Evolutionary conservation across 495 filamentous ascomycete genomes (phyloP).

Genomic region (Neurospora hispaniola): DNA sequence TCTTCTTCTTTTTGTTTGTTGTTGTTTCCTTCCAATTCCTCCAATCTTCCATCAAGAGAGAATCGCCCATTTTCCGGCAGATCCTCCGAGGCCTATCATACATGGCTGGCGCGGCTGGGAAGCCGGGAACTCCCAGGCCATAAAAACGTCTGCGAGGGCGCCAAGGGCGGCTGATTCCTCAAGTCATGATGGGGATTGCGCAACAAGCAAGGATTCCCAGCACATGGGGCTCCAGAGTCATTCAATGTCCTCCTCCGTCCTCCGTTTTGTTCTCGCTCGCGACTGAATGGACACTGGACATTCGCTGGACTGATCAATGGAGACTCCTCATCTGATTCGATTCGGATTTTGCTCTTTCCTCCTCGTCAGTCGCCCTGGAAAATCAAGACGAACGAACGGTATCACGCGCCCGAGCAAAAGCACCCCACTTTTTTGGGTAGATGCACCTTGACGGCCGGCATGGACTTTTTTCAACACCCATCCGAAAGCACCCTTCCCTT

Average conservation of each 20-base stretch:
- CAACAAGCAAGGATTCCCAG: not conserved
- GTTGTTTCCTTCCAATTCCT: not conserved
- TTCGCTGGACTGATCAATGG: not conserved
- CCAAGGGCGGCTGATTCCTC: not conserved
- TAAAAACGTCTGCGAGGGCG: not conserved
- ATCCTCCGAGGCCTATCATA: not conserved
- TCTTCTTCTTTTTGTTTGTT: not conserved
- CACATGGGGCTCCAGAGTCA: not conserved
- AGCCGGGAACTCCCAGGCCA: not conserved
- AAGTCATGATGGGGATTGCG: not conserved
- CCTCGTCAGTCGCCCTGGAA: not conserved
- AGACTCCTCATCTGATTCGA: not conserved
- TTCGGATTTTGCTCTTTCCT: not conserved
- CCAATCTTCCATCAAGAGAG: not conserved
- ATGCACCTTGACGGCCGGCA: not conserved
- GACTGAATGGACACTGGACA: not conserved
- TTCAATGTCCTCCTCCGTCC: not conserved
- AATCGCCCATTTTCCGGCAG: not conserved
- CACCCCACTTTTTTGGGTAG: not conserved
- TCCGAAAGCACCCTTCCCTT: not conserved
- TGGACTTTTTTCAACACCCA: not conserved
- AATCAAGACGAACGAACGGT: not conserved
- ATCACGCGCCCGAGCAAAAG: not conserved
- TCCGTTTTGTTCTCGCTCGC: not conserved
- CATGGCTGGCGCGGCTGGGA: not conserved